Conservation (phyloP, 371 early-diverging fungal species). For the Phascolomyces articulosus region DNA sequence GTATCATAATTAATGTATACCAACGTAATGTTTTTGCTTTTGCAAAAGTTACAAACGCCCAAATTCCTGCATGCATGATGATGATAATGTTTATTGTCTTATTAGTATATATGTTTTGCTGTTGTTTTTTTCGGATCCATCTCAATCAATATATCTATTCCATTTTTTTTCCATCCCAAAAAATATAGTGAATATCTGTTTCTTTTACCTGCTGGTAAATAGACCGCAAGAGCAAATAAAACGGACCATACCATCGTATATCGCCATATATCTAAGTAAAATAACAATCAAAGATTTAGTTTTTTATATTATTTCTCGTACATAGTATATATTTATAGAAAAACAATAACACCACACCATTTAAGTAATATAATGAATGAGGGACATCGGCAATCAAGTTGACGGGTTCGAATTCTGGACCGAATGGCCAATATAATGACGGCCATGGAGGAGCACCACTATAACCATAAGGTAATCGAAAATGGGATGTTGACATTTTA, state of each 20-base stretch:
- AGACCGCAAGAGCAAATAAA: conserved; percentile 42
- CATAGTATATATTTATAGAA: too few species aligned
- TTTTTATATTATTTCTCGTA: neutral
- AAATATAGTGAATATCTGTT: too few species aligned
- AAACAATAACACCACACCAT: conserved; percentile 23
- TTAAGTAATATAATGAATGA: conserved; percentile 48
- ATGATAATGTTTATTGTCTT: too few species aligned
- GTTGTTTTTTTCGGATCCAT: too few species aligned
- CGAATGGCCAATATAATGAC: conserved; percentile 67
- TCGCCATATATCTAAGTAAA: conserved; percentile 46
- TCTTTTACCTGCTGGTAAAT: conserved; percentile 47
- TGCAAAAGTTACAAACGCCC: conserved; percentile 53
- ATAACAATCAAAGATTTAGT: neutral
- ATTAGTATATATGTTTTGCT: too few species aligned
- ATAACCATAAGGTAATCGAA: conserved; percentile 61
- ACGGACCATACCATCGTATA: conserved; percentile 54
- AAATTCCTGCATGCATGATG: conserved; percentile 16
- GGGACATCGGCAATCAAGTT: conserved; percentile 46
- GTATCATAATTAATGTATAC: conserved; percentile 50
- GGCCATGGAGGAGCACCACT: conserved; percentile 60
- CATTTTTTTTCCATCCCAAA: too few species aligned
- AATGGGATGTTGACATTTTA: conserved; percentile 39
- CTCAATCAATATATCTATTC: too few species aligned
- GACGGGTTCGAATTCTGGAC: conserved; percentile 40
- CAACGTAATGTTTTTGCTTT: conserved; percentile 55